Percentiles rank a stretch among this genome's conserved stretches.
Evolutionary conservation across 2,329 filamentous ascomycete genomes (phyloP).

Genomic region (Fusarium tupiense): DNA sequence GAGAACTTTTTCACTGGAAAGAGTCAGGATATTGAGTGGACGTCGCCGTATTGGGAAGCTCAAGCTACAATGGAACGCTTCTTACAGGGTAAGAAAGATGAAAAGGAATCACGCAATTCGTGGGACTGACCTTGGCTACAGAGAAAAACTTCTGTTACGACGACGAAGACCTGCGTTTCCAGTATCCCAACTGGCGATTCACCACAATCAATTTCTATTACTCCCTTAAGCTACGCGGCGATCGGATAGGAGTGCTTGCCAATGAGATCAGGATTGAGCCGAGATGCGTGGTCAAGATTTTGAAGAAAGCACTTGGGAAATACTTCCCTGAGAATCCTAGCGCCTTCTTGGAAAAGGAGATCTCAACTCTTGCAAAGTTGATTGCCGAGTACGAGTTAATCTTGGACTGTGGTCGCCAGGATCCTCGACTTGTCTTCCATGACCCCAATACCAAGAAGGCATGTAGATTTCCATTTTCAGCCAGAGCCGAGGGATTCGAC

Average conservation of each 20-base stretch:
- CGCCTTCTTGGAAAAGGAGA: accelerated
- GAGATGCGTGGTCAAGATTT: neutral
- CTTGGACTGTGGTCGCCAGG: accelerated
- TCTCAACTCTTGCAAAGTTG: accelerated
- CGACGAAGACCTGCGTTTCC: accelerated
- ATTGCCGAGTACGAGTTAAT: accelerated
- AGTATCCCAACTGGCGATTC: neutral
- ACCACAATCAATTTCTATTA: neutral
- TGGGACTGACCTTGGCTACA: neutral
- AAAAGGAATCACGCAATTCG: accelerated
- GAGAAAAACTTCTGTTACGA: neutral
- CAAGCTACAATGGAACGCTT: neutral
- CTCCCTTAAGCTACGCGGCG: neutral
- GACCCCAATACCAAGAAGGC: neutral
- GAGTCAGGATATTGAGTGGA: neutral
- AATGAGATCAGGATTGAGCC: neutral
- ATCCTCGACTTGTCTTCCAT: neutral
- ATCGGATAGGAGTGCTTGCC: too few relatives aligned
- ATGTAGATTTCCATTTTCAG: neutral
- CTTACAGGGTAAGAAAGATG: neutral
- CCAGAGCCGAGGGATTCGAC: neutral
- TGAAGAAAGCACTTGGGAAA: neutral
- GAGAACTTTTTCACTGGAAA: neutral
- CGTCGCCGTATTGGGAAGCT: neutral
- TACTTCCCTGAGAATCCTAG: neutral